phyloP scores from a whole-genome alignment of 2,329 filamentous ascomycete species.

The Acrodontium crateriforme region DNA sequence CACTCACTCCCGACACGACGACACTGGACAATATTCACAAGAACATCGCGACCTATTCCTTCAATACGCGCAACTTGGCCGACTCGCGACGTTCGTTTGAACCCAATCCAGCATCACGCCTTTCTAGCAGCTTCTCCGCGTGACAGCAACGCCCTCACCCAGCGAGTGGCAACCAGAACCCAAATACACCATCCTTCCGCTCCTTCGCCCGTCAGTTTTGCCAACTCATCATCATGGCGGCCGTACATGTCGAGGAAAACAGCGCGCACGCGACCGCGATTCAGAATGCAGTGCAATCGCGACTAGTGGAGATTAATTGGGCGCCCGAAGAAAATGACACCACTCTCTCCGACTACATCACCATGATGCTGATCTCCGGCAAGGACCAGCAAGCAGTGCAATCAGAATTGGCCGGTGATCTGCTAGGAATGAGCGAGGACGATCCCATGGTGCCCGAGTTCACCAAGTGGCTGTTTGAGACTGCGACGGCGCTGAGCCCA shows the following conservation, averaged over 20 bases:
- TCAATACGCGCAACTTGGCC: no score
- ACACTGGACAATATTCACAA: no score
- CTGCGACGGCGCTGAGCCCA: neutral
- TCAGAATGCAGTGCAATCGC: constrained; percentile 70
- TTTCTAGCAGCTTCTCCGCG: no score
- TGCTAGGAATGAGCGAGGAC: constrained; percentile 68
- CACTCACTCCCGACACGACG: no score
- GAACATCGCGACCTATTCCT: no score
- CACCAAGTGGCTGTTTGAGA: constrained; percentile 78
- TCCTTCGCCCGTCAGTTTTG: no score
- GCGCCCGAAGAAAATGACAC: constrained; percentile 66
- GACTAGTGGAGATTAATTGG: constrained; percentile 89
- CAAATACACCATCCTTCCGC: no score
- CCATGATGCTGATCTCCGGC: constrained; percentile 92
- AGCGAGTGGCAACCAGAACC: no score
- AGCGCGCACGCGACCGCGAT: constrained; percentile 78
- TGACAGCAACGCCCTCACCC: no score
- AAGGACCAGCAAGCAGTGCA: constrained; percentile 87
- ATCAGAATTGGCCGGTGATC: constrained; percentile 71
- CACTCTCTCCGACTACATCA: constrained; percentile 86
- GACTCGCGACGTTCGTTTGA: no score
- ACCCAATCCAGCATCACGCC: no score
- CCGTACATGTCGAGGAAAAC: constrained; percentile 49
- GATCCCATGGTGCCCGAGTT: constrained; percentile 75
- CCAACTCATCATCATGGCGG: no score